phyloP scores from a whole-genome alignment of 371 early-diverging fungal species.

The Apophysomyces trapeziformis region DNA sequence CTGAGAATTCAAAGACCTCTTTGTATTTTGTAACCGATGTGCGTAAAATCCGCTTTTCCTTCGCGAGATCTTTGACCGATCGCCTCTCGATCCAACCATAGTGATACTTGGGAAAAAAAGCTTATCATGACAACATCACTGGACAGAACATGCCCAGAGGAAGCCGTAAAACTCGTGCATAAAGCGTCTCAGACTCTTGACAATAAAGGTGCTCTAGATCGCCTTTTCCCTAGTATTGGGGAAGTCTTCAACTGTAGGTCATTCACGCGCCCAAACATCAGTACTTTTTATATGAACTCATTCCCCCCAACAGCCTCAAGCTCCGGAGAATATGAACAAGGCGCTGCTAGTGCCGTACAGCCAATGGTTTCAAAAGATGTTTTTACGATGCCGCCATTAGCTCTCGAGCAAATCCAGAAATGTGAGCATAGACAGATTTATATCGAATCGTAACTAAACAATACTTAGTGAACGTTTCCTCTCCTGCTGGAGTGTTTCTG shows the following conservation, averaged over 20 bases:
- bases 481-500: slow-evolving; percentile 53
- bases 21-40: no score
- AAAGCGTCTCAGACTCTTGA: slow-evolving; percentile 23
- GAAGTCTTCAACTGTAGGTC: slow-evolving; percentile 19
- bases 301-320: slow-evolving; percentile 13
- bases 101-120: not conserved
- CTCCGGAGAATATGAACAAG: slow-evolving; percentile 14
- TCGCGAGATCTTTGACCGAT: not conserved
- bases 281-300: not conserved
- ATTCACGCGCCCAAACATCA: not conserved
- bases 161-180: slow-evolving; percentile 16
- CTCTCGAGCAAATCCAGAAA: slow-evolving; percentile 25
- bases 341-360: slow-evolving; percentile 13
- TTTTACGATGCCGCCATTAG: slow-evolving; percentile 25
- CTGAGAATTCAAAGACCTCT: no score
- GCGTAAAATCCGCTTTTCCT: not conserved
- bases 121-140: slow-evolving; percentile 5
- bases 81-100: slow-evolving; percentile 6
- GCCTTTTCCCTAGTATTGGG: slow-evolving; percentile 19
- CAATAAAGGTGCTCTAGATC: slow-evolving; percentile 9
- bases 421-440: slow-evolving; percentile 10
- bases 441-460: not conserved
- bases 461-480: slow-evolving; percentile 29
- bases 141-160: slow-evolving; percentile 22
- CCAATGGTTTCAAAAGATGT: slow-evolving; percentile 19